Percentiles rank a stretch among this genome's conserved stretches.
phyloP scores from a whole-genome alignment of 1,284 basidiomycete species.

The Amylostereum areolatum region DNA sequence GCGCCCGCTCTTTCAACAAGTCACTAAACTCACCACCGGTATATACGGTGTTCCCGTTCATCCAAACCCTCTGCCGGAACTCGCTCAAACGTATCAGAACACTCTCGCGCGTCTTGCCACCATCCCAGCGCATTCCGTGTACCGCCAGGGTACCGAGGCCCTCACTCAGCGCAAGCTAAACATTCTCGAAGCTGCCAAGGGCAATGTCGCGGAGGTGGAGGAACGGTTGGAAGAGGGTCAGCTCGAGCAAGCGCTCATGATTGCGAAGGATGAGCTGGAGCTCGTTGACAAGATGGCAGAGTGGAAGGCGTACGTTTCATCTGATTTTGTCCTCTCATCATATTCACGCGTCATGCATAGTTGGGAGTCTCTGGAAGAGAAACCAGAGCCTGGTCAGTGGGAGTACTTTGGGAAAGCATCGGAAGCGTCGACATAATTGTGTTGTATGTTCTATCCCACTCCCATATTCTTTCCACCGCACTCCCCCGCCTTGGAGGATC shows the following conservation, averaged over 20 bases:
- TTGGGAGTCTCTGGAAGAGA: slow-evolving; percentile 84
- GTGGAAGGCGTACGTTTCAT: slow-evolving; percentile 87
- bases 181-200: slow-evolving; percentile 65
- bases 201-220: slow-evolving; percentile 65
- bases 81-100: slow-evolving; percentile 71
- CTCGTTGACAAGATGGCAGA: slow-evolving; percentile 84
- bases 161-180: slow-evolving; percentile 80
- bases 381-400: slow-evolving; percentile 82
- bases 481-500: no score
- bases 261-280: slow-evolving; percentile 80
- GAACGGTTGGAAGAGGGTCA: slow-evolving; percentile 70
- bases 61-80: slow-evolving; percentile 73
- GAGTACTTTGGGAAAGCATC: slow-evolving; percentile 65
- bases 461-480: no score
- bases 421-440: slow-evolving; percentile 9
- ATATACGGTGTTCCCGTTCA: slow-evolving; percentile 73
- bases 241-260: slow-evolving; percentile 79
- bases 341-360: slow-evolving; percentile 36
- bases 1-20: slow-evolving; percentile 62
- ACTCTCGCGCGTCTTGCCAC: slow-evolving; percentile 70
- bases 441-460: no score
- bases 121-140: slow-evolving; percentile 80
- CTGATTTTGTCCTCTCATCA: slow-evolving; percentile 6
- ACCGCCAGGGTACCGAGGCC: slow-evolving; percentile 87
- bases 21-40: slow-evolving; percentile 73